Percentiles rank a stretch among this genome's conserved stretches.
These are phyloP conservation scores for Acidomyces sp. DNA, from an alignment of 495 filamentous ascomycete genomes.

Conservation along the genomic window DNA sequence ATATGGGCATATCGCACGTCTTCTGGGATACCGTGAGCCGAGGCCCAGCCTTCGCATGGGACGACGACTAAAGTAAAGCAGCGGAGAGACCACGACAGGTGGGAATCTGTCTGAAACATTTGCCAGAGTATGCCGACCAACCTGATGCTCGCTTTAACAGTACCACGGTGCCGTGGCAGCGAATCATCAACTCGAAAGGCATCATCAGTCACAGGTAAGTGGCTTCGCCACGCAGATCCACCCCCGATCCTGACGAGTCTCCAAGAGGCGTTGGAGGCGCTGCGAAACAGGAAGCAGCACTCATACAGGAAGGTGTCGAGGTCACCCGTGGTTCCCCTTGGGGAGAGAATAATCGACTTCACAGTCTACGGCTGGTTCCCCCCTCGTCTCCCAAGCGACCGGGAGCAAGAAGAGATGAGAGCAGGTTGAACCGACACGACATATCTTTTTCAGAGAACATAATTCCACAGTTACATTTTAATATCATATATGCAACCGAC, in stretches of 20 bases:
- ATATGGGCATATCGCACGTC: conserved; percentile 74
- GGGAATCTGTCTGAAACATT: conserved; percentile 74
- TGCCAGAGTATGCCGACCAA: conserved; percentile 39
- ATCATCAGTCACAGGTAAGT: conserved; percentile 68
- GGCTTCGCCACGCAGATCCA: background rate
- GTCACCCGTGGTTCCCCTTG: conserved; percentile 25
- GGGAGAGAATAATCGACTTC: conserved; percentile 27
- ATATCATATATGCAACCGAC: no score
- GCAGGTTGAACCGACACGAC: no score
- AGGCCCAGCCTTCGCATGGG: background rate
- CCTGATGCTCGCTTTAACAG: conserved; percentile 43
- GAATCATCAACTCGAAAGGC: conserved; percentile 78
- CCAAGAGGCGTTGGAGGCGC: conserved; percentile 27
- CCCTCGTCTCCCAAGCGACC: conserved; percentile 26
- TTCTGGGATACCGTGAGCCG: conserved; percentile 65
- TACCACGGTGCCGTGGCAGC: conserved; percentile 82
- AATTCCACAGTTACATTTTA: no score
- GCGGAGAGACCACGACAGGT: conserved; percentile 45
- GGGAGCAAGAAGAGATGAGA: conserved; percentile 15
- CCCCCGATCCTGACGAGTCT: background rate
- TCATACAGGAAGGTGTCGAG: conserved; percentile 27
- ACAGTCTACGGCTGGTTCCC: conserved; percentile 30
- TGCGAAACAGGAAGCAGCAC: conserved; percentile 25
- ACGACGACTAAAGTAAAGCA: conserved; percentile 8
- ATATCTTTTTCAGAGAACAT: no score